A percentile compares a stretch with the other conserved stretches of the same genome.
Evolutionary conservation across 768 basidiomycete species (phyloP).

Genomic region (Suillus occidentalis): DNA sequence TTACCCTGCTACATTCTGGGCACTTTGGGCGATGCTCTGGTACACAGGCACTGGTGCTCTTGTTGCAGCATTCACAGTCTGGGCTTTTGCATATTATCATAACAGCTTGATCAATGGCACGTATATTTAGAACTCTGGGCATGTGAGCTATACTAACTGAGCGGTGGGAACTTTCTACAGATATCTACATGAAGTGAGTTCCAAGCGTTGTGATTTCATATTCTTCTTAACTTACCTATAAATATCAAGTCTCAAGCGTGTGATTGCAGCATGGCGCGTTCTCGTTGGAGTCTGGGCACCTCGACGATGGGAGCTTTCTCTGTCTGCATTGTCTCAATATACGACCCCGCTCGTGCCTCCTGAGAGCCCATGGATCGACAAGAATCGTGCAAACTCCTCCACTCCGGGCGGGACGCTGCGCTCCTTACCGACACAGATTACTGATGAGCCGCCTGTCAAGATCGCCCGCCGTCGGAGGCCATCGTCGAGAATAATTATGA

Average conservation of each 20-base stretch:
- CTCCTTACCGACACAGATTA: constrained; percentile 22
- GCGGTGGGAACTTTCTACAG: constrained; percentile 32
- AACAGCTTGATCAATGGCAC: constrained; percentile 81
- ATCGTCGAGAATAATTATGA: constrained; percentile 80
- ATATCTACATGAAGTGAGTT: constrained; percentile 76
- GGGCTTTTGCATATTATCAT: constrained; percentile 83
- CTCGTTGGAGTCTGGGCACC: constrained; percentile 94
- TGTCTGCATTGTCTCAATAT: constrained; percentile 72
- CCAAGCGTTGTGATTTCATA: constrained; percentile 4
- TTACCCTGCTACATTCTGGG: constrained; percentile 83
- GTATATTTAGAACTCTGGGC: constrained; percentile 22
- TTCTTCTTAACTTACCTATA: neutral
- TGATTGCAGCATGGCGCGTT: constrained; percentile 95
- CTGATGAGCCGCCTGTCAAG: constrained; percentile 38
- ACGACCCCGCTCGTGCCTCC: constrained; percentile 65
- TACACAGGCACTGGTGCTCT: constrained; percentile 74
- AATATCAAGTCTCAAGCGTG: constrained; percentile 67
- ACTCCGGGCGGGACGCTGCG: constrained; percentile 15
- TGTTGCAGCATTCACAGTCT: constrained; percentile 66
- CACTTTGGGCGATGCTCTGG: constrained; percentile 81
- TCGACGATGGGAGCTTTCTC: constrained; percentile 75
- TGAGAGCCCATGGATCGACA: constrained; percentile 71
- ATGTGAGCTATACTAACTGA: neutral
- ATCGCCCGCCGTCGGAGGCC: constrained; percentile 46
- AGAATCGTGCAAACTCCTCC: constrained; percentile 33